Conservation (phyloP, 2,329 filamentous ascomycete species). For the Apiospora sp. region DNA sequence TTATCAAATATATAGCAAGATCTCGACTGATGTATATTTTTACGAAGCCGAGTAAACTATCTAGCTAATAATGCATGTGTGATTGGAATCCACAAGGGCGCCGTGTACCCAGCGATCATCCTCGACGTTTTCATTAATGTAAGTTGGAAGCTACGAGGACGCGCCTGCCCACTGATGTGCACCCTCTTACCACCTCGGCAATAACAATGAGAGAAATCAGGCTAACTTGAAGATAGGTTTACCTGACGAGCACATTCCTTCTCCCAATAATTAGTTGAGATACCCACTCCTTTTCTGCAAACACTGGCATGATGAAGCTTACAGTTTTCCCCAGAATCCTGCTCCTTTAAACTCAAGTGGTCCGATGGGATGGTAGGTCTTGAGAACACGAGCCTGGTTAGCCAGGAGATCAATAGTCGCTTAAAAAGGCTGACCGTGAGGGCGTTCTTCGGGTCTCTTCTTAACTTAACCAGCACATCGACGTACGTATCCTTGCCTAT, state of each 20-base stretch:
- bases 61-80: neutral
- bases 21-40: neutral
- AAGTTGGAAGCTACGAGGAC: neutral
- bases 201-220: neutral
- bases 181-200: neutral
- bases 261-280: constrained; percentile 7
- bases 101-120: neutral
- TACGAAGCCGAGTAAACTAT: neutral
- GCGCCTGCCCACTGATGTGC: neutral
- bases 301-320: neutral
- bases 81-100: neutral
- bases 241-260: constrained; percentile 8
- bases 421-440: neutral
- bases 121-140: constrained; percentile 3
- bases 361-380: constrained; percentile 2
- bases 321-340: neutral
- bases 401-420: neutral
- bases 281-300: neutral
- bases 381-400: neutral
- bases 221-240: neutral
- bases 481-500: neutral
- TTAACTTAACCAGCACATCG: neutral
- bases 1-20: neutral
- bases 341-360: neutral
- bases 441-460: neutral